Base-by-base conservation (phyloP, 805 yeast species). In the Kregervanrija fluxuum region DNA sequence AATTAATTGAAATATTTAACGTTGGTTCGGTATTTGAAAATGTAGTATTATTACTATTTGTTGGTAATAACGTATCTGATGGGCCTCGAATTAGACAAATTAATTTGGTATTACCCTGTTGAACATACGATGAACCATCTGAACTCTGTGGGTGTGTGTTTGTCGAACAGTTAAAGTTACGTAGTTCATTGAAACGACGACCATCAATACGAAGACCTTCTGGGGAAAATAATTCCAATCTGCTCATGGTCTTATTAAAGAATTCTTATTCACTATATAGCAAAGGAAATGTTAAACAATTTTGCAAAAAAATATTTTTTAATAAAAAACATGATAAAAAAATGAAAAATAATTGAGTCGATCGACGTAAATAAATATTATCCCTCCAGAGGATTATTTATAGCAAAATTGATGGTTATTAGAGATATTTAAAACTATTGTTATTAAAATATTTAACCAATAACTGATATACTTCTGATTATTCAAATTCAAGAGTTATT, bases 121-220 rank as follows among this genome's bases (percentile, higher is more conserved):
- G 93, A 15, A 93, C 80, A 53, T 82, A 84, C 2, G 97, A 80
- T 1, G 97, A 90, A 6, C 98, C 99, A 64, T 91, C 97, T 2
- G 93, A 75, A 1, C 90, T 76, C 53, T 74, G 78, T 5, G 96
- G 88, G 56, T 90, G 97, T 1, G 98, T 89, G 57, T 88, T 88
- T 43, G 87, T 79, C 14, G 79, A 75, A 59, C 95, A 85, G 34
- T 77, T 78, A 56, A 93, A 86, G 30, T 81, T 74, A 41, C 98
- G 80, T 37, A 90, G 72, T 62, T 93, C 99, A 56, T 91, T 88
- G 89, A 93, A 89, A 50, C 99, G 74, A 55, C 99, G 79, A 2
- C 99, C 99, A 61, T 93, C 98, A 11, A 83, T 69, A 51, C 99
- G 73, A 39, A 93, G 73, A 4, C 99, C 99, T 65, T 93, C 98